Evolutionary conservation across 805 yeast genomes (phyloP), one percentile per base, ranked within the genome.

Genomic region (Kodamaea laetipori): DNA sequence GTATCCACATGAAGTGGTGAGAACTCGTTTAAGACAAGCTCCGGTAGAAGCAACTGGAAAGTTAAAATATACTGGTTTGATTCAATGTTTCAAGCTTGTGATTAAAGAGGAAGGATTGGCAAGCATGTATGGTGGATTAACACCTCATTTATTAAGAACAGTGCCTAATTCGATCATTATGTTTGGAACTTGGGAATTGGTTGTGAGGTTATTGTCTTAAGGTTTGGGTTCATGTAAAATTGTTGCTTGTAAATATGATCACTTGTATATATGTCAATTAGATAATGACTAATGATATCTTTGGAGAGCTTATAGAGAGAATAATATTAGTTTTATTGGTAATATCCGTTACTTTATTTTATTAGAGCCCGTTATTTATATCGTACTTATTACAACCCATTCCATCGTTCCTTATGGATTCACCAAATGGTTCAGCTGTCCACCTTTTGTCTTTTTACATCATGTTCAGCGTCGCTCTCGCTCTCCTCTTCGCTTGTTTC

Each of bases 101-200:
- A 68, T 89, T 12, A 86, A 84, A 56, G 97, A 94, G 58, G 99
- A 94, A 67, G 99, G 99, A 1, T 65, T 92, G 41, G 83, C 77
- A 6, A 85, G 96, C 9, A 86, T 94, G 89, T 94, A 94, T 61
- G 97, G 99, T 44, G 99, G 99, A 0, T 74, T 94, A 56, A 94
- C 99, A 1, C 97, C 99, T 3, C 99, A 94, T 67, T 71, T 94
- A 57, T 77, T 94, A 70, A 80, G 99, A 66, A 94, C 99, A 0
- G 99, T 94, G 41, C 99, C 99, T 3, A 94, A 94, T 66, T 86
- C 96, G 58, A 90, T 94, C 61, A 92, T 94, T 54, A 94, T 94
- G 99, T 94, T 94, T 71, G 99, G 99, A 36, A 90, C 98, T 3
- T 94, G 98, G 98, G 99, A 94, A 61, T 63, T 94, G 26, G 70